Conservation (phyloP, 2,329 filamentous ascomycete species). For the Fusarium sp. region DNA sequence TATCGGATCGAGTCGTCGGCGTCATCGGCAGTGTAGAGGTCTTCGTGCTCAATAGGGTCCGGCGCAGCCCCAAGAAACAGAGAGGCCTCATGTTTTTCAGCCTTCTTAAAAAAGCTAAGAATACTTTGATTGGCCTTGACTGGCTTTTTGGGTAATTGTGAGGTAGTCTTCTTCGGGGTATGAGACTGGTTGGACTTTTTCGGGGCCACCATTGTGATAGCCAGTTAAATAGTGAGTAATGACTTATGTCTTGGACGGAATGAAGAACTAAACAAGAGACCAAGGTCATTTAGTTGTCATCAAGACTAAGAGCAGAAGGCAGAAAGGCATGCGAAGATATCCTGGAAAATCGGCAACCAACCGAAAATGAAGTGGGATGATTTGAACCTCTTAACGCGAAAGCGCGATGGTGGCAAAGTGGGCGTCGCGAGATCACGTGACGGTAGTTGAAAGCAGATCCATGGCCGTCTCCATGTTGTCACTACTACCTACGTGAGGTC, state of each 20-base stretch:
- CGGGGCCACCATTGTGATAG: conserved; percentile 50
- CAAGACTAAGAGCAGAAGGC: not conserved
- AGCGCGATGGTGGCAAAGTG: conserved; percentile 33
- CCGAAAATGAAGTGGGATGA: conserved; percentile 31
- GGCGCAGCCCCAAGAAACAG: conserved; percentile 62
- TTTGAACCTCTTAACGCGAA: conserved; percentile 35
- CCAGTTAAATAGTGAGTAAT: not conserved
- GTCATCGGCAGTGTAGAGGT: conserved; percentile 48
- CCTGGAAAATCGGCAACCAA: not conserved
- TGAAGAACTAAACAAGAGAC: not conserved
- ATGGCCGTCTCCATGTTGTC: too few relatives aligned
- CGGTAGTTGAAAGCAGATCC: not conserved
- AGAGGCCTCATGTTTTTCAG: conserved; percentile 67
- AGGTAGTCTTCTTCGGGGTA: conserved; percentile 49
- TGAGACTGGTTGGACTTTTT: conserved; percentile 49
- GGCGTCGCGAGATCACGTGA: conserved; percentile 51
- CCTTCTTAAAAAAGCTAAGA: conserved; percentile 80
- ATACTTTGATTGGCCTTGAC: conserved; percentile 72
- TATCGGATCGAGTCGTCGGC: conserved; percentile 46
- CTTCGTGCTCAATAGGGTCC: conserved; percentile 37
- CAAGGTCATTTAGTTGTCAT: not conserved
- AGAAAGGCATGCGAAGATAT: not conserved
- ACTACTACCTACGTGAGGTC: too few relatives aligned
- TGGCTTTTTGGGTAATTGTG: conserved; percentile 50
- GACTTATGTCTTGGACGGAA: not conserved